Conservation (phyloP, 2,329 filamentous ascomycete species). For the Phyllosticta citriasiana region DNA sequence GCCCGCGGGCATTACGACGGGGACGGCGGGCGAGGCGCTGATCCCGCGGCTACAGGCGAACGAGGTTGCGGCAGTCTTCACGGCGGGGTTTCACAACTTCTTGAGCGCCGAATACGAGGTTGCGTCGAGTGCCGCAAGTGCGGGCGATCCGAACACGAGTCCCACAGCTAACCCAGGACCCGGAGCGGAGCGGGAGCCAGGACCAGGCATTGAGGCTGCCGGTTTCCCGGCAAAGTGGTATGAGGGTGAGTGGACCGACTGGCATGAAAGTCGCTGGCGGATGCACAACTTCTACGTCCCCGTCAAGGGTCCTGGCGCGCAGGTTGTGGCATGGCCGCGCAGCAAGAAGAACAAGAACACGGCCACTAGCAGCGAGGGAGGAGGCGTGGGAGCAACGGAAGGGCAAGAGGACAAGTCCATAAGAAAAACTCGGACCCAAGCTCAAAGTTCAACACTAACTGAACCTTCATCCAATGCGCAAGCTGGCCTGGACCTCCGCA, state of each 20-base stretch:
- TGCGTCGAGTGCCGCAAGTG: conserved; percentile 27
- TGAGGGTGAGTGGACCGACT: conserved; percentile 69
- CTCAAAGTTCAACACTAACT: too few relatives aligned
- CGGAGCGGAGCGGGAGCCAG: neutral
- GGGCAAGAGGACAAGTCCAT: neutral
- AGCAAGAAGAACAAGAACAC: conserved; percentile 5
- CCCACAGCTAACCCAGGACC: too few relatives aligned
- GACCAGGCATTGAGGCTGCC: conserved; percentile 17
- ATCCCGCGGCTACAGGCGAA: conserved; percentile 76
- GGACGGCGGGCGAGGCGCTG: conserved; percentile 49
- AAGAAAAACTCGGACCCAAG: too few relatives aligned
- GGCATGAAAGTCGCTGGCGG: conserved; percentile 67
- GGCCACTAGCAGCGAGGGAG: neutral
- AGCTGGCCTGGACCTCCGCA: neutral
- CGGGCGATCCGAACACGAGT: neutral
- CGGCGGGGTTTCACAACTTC: conserved; percentile 79
- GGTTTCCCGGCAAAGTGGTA: conserved; percentile 61
- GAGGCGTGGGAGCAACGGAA: conserved; percentile 9
- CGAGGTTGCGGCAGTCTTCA: conserved; percentile 91
- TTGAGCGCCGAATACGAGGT: conserved; percentile 45
- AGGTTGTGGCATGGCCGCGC: conserved; percentile 48
- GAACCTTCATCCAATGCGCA: neutral
- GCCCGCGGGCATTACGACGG: conserved; percentile 25
- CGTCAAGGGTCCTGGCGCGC: conserved; percentile 51
- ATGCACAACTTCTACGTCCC: conserved; percentile 93